Evolutionary conservation across 257 asterid genomes (phyloP), one percentile per base, ranked within the genome.

Genomic region (Lantana camara): DNA sequence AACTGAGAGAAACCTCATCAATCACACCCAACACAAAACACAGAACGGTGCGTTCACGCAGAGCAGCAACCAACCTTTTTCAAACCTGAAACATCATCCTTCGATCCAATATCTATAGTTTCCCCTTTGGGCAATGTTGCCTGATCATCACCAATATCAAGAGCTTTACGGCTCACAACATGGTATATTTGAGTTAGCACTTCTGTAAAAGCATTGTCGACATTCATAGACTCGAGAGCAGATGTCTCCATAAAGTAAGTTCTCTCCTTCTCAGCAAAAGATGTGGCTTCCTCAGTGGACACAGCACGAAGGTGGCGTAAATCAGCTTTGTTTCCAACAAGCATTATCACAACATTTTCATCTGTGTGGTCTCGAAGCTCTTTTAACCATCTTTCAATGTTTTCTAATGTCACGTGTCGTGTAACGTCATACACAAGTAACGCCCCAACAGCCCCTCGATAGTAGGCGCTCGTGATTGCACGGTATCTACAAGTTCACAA

Each of bases 391-490:
- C 88, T 79, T 35, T 78, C 84, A 8, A 80, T 80, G 45, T 85
- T 85, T 71, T 85, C 92, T 20, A 85, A 82, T 13, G 92, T 85
- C 61, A 85, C 79, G 15, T 85, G 89, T 19, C 92, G 82, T 15
- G 89, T 82, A 21, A 82, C 86, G 62, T 85, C 92, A n/a, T 82
- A 85, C 38, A 85, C 92, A 29, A 85, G 79, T 64, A 85, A 66
- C 0, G 92, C 92, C 4, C 92, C 92, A 11, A 85, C 89, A 24
- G 92, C 89, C 44, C 92, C 92, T 45, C 92, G 75, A 68, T 85
- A 85, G 74, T 85, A 85, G 50, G 92, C 92, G 63, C 92, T 85
- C 30, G 92, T 85, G 67, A 85, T 85, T 67, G 92, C 92, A 30
- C 92, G 92, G 68, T 85, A 85, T 69, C 92, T 85, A 45, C 23